Evolutionary conservation across 768 basidiomycete species (phyloP).

Genomic region (Gymnopilus dilepis): DNA sequence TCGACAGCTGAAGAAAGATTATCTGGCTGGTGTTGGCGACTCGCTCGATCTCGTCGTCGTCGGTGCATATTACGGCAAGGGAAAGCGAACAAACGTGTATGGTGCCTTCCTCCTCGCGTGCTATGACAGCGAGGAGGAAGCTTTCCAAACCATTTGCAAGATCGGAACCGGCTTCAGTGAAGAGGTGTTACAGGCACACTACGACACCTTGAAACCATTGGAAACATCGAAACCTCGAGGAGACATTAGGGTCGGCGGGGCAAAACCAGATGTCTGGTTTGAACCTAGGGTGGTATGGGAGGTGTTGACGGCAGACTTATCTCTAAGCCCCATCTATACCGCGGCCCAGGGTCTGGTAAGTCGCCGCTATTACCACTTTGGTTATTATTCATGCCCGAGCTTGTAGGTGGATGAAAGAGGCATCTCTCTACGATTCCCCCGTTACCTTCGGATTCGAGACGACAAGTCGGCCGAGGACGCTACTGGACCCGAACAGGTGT

Average conservation of each 20-base stretch:
- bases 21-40: constrained; percentile 94
- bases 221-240: constrained; percentile 73
- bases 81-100: constrained; percentile 96
- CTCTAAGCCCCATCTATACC: constrained; percentile 95
- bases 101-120: constrained; percentile 98
- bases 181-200: constrained; percentile 81
- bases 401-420: constrained; percentile 83
- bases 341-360: constrained; percentile 89
- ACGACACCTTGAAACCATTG: constrained; percentile 80
- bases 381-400: constrained; percentile 7
- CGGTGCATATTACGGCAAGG: constrained; percentile 96
- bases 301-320: constrained; percentile 95
- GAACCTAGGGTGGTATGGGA: constrained; percentile 99
- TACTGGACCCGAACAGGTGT: constrained; percentile 90
- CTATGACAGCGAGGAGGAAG: constrained; percentile 92
- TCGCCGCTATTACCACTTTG: constrained; percentile 12
- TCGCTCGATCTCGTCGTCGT: constrained; percentile 98
- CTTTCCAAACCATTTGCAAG: constrained; percentile 98
- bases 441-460: constrained; percentile 90
- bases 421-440: constrained; percentile 94
- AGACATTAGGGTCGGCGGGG: constrained; percentile 88
- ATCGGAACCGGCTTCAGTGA: constrained; percentile 99
- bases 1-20: constrained; percentile 94
- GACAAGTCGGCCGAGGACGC: constrained; percentile 94
- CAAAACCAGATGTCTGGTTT: constrained; percentile 98